These are phyloP conservation scores for Ascoidea tarda DNA, from an alignment of 805 yeast genomes.

Conservation along the genomic window DNA sequence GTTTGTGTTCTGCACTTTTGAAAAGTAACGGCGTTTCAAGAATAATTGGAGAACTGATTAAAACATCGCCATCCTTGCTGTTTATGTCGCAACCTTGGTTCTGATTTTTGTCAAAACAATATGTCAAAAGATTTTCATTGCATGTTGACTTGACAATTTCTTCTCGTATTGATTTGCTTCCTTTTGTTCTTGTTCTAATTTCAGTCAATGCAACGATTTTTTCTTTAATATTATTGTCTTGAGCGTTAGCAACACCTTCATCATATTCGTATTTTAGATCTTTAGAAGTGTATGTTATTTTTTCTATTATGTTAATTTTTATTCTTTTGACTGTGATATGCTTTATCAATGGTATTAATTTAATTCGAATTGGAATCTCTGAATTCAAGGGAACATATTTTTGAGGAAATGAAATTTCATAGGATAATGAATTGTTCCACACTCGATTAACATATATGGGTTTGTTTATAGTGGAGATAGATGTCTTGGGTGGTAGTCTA, in stretches of 20 bases:
- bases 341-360: constrained; percentile 52
- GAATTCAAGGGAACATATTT: constrained; percentile 55
- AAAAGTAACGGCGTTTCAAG: constrained; percentile 8
- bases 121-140: constrained; percentile 1
- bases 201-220: constrained; percentile 47
- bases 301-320: constrained; percentile 51
- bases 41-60: constrained; percentile 2
- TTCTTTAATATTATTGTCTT: constrained; percentile 21
- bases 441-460: constrained; percentile 64
- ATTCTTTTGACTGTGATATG: constrained; percentile 48
- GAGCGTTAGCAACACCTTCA: constrained; percentile 21
- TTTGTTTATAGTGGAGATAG: constrained; percentile 34
- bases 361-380: constrained; percentile 44
- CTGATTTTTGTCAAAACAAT: constrained; percentile 2
- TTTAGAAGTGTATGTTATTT: constrained; percentile 47
- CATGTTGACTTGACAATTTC: constrained; percentile 29
- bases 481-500: constrained; percentile 26
- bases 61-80: constrained; percentile 3
- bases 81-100: constrained; percentile 1
- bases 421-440: constrained; percentile 61
- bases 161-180: constrained; percentile 34
- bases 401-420: constrained; percentile 57
- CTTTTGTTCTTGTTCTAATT: constrained; percentile 38
- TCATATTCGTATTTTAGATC: constrained; percentile 39
- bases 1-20: constrained; percentile 2